Evolutionary conservation across 306 rosid species (phyloP), one percentile per base, ranked within the genome.

Genomic region (Macrotyloma uniflorum): DNA sequence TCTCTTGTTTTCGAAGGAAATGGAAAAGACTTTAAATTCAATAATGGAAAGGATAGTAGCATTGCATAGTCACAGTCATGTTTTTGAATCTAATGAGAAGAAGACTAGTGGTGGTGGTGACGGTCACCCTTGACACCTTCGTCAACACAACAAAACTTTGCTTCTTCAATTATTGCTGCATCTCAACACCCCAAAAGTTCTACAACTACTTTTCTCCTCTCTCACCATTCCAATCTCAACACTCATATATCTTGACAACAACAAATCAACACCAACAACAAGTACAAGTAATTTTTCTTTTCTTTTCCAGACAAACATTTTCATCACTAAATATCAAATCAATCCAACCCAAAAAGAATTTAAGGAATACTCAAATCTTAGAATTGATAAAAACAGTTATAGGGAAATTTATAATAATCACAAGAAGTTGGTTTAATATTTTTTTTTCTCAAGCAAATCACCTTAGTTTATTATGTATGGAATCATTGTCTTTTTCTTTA

Each of bases 21-120:
- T 61, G 54, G 85, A 89, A 87, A 82, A 81, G 88, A 86, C 74
- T 89, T 87, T 85, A 70, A 89, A 91, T 89, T 89, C 91, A 89
- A 91, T 89, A 59, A 89, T 87, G 87, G 88, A 83, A 83, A 86
- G 59, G 87, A 84, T 86, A 85, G 89, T 78, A 67, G 87, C 76
- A 67, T 55, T 77, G 61, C 19, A 5, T 18, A 45, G 32, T 70
- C 77, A n/a, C 10, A 46, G 28, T 35, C 65, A 9, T 9, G 53
- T 5, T 64, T 76, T 76, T 65, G 38, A 76, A 76, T 47, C 63
- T 23, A 23, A 55, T 55, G 33, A 12, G 63, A 55, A 23, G 18
- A 57, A 4, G 49, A 58, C 30, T 24, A 23, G 42, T 22, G 38
- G 8, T 8, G 70, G 18, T 42, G 18, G 46, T 74, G 55, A 23